These are phyloP conservation scores for Globisporangium megalacanthum DNA, from an alignment of 352 stramenopile species.

Conservation along the genomic window DNA sequence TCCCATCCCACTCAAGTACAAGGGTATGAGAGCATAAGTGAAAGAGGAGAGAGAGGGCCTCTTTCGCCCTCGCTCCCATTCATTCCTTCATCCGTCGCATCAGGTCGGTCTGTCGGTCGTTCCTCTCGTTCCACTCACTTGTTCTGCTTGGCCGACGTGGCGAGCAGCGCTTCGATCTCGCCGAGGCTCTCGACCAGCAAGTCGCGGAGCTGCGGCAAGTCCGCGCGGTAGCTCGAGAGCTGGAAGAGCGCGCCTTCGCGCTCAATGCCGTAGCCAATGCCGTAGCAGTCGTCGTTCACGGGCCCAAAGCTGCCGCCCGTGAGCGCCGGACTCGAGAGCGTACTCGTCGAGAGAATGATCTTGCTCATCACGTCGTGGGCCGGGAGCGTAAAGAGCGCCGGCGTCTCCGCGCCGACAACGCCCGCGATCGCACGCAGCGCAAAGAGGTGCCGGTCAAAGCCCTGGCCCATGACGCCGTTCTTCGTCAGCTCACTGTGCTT, in stretches of 20 bases:
- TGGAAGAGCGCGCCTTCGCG: constrained; percentile 81
- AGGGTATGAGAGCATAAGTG: no score
- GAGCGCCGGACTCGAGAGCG: constrained; percentile 75
- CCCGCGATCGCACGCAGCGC: constrained; percentile 66
- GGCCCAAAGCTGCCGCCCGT: constrained; percentile 87
- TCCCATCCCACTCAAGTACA: no score
- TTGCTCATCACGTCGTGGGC: constrained; percentile 78
- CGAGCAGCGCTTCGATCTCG: constrained; percentile 63
- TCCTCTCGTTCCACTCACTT: not conserved
- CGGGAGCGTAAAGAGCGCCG: constrained; percentile 76
- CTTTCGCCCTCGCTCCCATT: not conserved
- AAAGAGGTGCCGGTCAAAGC: constrained; percentile 87
- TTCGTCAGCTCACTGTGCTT: constrained; percentile 88
- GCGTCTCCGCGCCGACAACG: constrained; percentile 46
- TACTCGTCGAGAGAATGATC: constrained; percentile 91
- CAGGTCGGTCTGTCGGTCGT: no score
- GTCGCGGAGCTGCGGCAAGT: constrained; percentile 67
- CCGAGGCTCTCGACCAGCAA: constrained; percentile 68
- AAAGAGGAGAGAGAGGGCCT: no score
- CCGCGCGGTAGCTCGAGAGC: constrained; percentile 79
- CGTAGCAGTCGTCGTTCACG: constrained; percentile 87
- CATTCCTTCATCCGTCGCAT: not conserved
- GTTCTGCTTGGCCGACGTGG: constrained; percentile 27
- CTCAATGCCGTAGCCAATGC: constrained; percentile 87
- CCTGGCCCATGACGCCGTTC: constrained; percentile 88